Evolutionary conservation across 192 early-diverging fungal species (phyloP).

Genomic region (Phycomyces nitens): DNA sequence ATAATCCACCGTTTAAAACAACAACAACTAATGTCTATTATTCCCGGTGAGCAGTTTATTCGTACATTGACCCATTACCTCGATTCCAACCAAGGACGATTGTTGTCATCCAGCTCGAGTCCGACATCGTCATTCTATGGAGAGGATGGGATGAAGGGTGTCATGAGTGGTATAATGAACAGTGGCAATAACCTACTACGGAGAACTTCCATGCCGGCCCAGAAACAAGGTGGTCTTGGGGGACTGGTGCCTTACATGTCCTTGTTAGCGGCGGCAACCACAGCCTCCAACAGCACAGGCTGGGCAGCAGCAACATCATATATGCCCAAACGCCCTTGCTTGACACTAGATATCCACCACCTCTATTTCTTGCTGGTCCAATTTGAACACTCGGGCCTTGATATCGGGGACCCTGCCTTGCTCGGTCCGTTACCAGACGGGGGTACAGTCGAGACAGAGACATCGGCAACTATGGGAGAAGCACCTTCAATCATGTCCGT

Average conservation of each 20-base stretch:
- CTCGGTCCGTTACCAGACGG: conserved; percentile 22
- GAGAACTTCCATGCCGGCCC: neutral
- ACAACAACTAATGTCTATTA: neutral
- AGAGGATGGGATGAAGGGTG: too few species aligned
- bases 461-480: conserved; percentile 36
- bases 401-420: conserved; percentile 28
- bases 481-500: conserved; percentile 43
- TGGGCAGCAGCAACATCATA: conserved; percentile 21
- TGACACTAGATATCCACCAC: conserved; percentile 40
- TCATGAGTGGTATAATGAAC: conserved; percentile 6
- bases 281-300: conserved; percentile 23
- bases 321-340: conserved; percentile 11
- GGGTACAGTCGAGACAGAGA: conserved; percentile 31
- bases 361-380: conserved; percentile 41
- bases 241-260: conserved; percentile 22
- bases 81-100: conserved; percentile 45
- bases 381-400: conserved; percentile 42
- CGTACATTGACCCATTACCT: conserved; percentile 54
- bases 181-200: neutral
- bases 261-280: conserved; percentile 16
- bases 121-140: neutral
- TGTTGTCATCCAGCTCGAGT: conserved; percentile 15
- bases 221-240: conserved; percentile 15
- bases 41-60: conserved; percentile 51
- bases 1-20: neutral